phyloP scores from a whole-genome alignment of 2,329 filamentous ascomycete genomes.

The Ceratocystis papillata region DNA sequence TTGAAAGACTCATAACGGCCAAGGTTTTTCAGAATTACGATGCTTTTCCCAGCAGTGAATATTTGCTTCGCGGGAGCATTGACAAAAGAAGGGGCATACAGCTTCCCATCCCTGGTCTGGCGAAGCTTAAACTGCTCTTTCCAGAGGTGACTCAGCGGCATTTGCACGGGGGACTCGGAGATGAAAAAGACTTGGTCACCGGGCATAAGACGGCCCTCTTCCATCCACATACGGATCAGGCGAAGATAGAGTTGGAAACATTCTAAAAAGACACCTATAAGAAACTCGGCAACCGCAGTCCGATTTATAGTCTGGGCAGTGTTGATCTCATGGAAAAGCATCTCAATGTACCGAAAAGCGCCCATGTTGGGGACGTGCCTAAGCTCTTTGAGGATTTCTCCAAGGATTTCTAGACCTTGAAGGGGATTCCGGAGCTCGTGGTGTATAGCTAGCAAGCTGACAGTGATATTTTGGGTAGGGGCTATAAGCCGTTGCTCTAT shows the following conservation, averaged over 20 bases:
- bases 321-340: conserved; percentile 60
- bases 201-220: conserved; percentile 56
- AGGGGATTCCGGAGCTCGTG: conserved; percentile 45
- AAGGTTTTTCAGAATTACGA: conserved; percentile 69
- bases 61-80: conserved; percentile 58
- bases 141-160: conserved; percentile 61
- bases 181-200: conserved; percentile 68
- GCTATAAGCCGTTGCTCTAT: conserved; percentile 52
- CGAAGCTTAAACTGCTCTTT: conserved; percentile 60
- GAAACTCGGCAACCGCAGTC: conserved; percentile 46
- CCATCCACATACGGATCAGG: conserved; percentile 76
- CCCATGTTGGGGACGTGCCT: conserved; percentile 39
- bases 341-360: conserved; percentile 66
- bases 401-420: conserved; percentile 48
- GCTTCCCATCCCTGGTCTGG: conserved; percentile 44
- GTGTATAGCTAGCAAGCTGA: conserved; percentile 57
- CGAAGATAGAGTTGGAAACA: conserved; percentile 74
- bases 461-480: conserved; percentile 41
- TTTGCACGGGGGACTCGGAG: conserved; percentile 44
- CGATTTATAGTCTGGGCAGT: conserved; percentile 60
- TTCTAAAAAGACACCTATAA: conserved; percentile 62
- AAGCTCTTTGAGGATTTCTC: conserved; percentile 50
- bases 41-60: conserved; percentile 79
- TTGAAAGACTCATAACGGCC: conserved; percentile 39
- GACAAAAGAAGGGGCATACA: conserved; percentile 66